These are phyloP conservation scores for Primulina tabacum DNA, from an alignment of 257 asterid species.

Conservation along the genomic window DNA sequence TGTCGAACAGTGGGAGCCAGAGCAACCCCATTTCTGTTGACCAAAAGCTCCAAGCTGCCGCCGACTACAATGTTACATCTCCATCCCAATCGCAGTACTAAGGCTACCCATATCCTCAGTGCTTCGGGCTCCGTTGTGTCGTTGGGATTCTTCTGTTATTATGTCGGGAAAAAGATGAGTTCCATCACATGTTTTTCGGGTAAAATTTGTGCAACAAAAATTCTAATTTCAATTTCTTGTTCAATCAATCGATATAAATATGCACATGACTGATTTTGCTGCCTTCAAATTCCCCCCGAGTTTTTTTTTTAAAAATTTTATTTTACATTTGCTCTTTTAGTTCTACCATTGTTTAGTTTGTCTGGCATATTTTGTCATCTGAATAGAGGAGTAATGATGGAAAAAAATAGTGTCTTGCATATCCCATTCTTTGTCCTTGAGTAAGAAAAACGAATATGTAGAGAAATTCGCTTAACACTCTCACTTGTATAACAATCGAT, in stretches of 20 bases:
- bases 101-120: not conserved
- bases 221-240: conserved; percentile 6
- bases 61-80: not conserved
- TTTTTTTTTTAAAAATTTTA: not conserved
- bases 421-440: no score
- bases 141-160: not conserved
- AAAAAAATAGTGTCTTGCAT: no score
- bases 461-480: no score
- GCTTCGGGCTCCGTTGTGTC: conserved; percentile 25
- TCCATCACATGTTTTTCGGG: conserved; percentile 41
- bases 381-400: no score
- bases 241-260: not conserved
- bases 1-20: no score
- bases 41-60: no score
- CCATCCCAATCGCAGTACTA: conserved; percentile 2
- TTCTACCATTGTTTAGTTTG: no score
- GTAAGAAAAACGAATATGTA: no score
- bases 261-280: not conserved
- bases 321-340: no score
- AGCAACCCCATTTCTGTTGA: no score
- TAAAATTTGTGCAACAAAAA: not conserved
- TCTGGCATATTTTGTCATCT: no score
- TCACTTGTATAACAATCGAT: no score
- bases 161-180: conserved; percentile 20
- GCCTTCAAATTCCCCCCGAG: not conserved